Conservation (phyloP, 2,329 filamentous ascomycete species). For the Davidsoniella virescens region DNA sequence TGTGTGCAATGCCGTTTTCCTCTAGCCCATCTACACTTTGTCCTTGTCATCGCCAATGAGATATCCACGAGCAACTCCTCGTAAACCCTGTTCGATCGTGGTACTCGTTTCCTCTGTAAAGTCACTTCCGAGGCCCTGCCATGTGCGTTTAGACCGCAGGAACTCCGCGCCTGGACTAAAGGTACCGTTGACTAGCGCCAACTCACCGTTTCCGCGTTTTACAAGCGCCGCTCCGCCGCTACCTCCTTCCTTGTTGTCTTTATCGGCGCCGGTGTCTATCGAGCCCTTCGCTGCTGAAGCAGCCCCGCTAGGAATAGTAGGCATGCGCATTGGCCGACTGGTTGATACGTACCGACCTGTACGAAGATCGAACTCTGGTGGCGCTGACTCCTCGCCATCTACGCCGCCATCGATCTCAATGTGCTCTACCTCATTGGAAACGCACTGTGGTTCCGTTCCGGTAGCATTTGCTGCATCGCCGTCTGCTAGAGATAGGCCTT, state of each 20-base stretch:
- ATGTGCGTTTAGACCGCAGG: slow-evolving; percentile 65
- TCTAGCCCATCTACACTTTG: slow-evolving; percentile 22
- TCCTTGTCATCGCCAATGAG: slow-evolving; percentile 49
- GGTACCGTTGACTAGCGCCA: slow-evolving; percentile 69
- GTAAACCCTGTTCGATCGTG: slow-evolving; percentile 67
- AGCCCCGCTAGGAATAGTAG: background rate
- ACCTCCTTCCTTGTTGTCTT: too few species aligned
- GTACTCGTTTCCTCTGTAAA: slow-evolving; percentile 51
- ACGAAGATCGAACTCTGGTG: slow-evolving; percentile 82
- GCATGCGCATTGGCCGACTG: slow-evolving; percentile 52
- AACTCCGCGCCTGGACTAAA: slow-evolving; percentile 87
- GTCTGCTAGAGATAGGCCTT: slow-evolving; percentile 39
- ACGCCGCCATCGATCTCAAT: slow-evolving; percentile 27
- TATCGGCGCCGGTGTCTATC: too few species aligned
- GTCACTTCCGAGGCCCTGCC: slow-evolving; percentile 83
- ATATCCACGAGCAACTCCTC: slow-evolving; percentile 81
- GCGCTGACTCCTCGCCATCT: slow-evolving; percentile 54
- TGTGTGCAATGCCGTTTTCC: background rate
- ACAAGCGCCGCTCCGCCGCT: slow-evolving; percentile 28
- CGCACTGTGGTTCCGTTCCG: slow-evolving; percentile 15
- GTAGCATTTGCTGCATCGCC: too few species aligned
- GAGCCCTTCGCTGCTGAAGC: slow-evolving; percentile 18
- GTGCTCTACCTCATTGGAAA: slow-evolving; percentile 15
- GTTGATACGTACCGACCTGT: slow-evolving; percentile 71
- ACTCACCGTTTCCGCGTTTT: slow-evolving; percentile 43